Evolutionary conservation across 1,139 yeast species (phyloP), one percentile per base, ranked within the genome.

Genomic region (Protomyces arabidopsidicola): DNA sequence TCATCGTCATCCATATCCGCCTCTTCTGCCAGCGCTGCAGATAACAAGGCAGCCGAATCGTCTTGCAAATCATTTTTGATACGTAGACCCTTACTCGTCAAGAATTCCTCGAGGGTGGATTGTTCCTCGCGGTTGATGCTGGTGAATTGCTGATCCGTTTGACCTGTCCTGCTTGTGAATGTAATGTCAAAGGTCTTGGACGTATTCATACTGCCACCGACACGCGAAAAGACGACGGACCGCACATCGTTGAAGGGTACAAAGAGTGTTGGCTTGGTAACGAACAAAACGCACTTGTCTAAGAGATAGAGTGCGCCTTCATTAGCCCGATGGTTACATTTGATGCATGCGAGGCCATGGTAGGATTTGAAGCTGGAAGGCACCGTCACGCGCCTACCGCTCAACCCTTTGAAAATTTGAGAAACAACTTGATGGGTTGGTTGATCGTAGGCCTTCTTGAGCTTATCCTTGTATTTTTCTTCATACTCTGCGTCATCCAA

Each of bases 111-210:
- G 67, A 93, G 81, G 2, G 83, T 77, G 64, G 82, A 85, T 75
- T 91, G 98, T 73, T 93, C 98, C 69, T 90, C 97, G 73, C 90
- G 84, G 68, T 88, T 88, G 70, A 93, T 88, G 72, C 88, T 89
- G 66, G 96, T 95, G 75, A 93, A 93, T 60, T 85, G 85, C 70
- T 91, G 95, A 27, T 88, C 81, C 64, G 84, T 85, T 66, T 83
- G 83, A 50, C 86, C 84, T 45, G 84, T 82, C 70, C 86, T 81
- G 66, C 91, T 78, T 51, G 81, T 81, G 60, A 93, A 84, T 70
- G 93, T 95, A 76, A 93, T 79, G 75, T 95, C 99, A 75, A 95
- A 95, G 0, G 98, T 93, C 73, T 97, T 84, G 45, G 90, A 85
- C 1, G 95, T 87, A 2, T 85, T 82, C 0, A 87, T 84, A 1